Base-by-base conservation (phyloP, 169 alveolate genomes). In the Cryptosporidium sp. region DNA sequence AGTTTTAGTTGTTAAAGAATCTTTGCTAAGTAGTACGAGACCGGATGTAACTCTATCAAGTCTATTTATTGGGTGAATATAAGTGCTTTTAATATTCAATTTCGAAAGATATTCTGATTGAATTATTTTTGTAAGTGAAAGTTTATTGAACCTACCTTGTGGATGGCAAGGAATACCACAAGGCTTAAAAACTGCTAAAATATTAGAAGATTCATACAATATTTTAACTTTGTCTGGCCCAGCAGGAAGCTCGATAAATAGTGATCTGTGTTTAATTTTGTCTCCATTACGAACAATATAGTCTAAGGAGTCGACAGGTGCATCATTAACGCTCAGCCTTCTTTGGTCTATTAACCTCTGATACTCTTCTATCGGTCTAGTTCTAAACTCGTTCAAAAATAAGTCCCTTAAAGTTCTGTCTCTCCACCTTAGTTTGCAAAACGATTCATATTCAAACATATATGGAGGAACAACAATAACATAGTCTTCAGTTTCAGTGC, bases 11-110 rank as follows among this genome's bases (percentile, higher is more conserved):
- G 94, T 86, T 75, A 73, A 69, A 43, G 74, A 84, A 93, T 87
- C 92, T 91, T 96, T 96, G 37, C 97, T 96, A 69, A 96, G 84
- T 51, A 96, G 59, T 1, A 97, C 95, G 43, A 96, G 91, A 16
- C 98, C 99, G 35, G 97, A 94, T 12, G 98, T 97, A 61, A 95
- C 95, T 84, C 96, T 94, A 91, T 97, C 98, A 55, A 97, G 93
- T 86, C 99, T 93, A 89, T 96, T 97, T 51, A 96, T 86, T 35
- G 96, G 95, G 91, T 69, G 93, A 70, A 93, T 62, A 51, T 86
- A 91, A 85, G 87, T 18, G 70, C 21, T 69, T 26, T 61, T n/a
- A 8, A 21, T 23, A 26, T 2, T 43, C 8, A 85, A 93, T 21
- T 92, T 91, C 50, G 86, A 91, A 70, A 94, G 94, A 85, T 91